Evolutionary conservation across 2,329 filamentous ascomycete species (phyloP).

Genomic region (Alternaria sp.): DNA sequence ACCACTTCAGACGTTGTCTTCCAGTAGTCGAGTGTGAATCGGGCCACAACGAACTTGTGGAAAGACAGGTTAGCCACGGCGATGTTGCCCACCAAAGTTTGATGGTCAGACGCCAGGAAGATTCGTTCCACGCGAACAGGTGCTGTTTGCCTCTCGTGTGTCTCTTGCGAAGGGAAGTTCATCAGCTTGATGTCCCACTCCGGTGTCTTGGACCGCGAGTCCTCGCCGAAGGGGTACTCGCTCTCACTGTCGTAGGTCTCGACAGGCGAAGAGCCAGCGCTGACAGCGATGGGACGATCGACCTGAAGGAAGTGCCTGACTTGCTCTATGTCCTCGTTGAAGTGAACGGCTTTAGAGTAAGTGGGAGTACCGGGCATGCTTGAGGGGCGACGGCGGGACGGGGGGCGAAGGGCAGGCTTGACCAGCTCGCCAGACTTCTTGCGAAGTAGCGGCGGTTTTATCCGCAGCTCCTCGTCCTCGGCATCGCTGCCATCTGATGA

Average conservation of each 20-base stretch:
- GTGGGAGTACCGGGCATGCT: constrained; percentile 98
- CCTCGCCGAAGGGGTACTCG: constrained; percentile 83
- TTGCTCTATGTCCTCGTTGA: constrained; percentile 94
- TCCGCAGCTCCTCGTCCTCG: constrained; percentile 62
- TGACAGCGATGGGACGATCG: constrained; percentile 93
- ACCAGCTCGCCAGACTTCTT: constrained; percentile 99
- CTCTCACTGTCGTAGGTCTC: constrained; percentile 85
- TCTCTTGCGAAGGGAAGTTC: constrained; percentile 76
- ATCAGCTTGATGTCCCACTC: constrained; percentile 88
- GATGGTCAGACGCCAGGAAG: constrained; percentile 86
- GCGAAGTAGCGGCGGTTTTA: constrained; percentile 89
- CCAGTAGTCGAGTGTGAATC: constrained; percentile 98
- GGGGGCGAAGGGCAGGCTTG: constrained; percentile 82
- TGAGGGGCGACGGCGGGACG: constrained; percentile 81
- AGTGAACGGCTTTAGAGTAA: constrained; percentile 97
- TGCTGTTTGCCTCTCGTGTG: constrained; percentile 64
- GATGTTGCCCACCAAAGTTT: constrained; percentile 81
- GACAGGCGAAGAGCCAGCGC: constrained; percentile 88
- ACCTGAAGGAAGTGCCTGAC: constrained; percentile 95
- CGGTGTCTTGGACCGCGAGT: constrained; percentile 54
- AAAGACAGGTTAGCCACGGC: constrained; percentile 89
- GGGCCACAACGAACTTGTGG: constrained; percentile 84
- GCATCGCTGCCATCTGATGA: constrained; percentile 60
- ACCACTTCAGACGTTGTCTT: constrained; percentile 95
- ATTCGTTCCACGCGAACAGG: constrained; percentile 85